Percentiles rank a stretch among this genome's conserved stretches.
Conservation (phyloP, 179 eudicot species). For the Gypsophila paniculata region DNA sequence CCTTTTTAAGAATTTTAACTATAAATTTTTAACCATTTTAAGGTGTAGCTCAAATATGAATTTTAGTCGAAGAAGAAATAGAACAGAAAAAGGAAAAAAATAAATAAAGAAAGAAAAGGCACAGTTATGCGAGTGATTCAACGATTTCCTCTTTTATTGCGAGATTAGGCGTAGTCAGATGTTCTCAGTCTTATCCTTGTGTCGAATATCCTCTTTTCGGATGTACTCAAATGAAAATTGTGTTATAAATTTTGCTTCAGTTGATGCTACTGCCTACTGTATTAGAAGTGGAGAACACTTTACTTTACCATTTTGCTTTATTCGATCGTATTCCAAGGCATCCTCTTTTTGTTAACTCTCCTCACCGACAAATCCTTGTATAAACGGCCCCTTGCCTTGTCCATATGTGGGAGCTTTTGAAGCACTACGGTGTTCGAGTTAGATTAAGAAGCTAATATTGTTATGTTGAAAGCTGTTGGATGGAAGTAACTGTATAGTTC, state of each 20-base stretch:
- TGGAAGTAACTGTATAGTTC: no score
- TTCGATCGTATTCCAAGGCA: no score
- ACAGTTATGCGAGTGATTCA: no score
- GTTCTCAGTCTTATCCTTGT: neutral
- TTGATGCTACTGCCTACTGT: no score
- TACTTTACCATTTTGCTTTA: neutral
- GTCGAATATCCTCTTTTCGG: neutral
- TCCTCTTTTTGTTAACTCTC: no score
- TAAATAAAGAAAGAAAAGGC: no score
- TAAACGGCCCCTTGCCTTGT: no score
- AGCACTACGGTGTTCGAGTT: neutral
- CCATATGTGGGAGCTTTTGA: neutral
- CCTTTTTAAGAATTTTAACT: no score
- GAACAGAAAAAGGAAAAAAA: no score
- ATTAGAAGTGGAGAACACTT: neutral
- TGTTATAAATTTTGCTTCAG: neutral
- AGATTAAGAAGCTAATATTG: neutral
- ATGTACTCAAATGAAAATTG: neutral
- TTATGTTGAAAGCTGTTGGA: neutral
- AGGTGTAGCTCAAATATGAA: neutral
- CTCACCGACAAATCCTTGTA: no score
- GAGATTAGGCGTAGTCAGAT: neutral
- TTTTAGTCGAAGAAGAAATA: neutral
- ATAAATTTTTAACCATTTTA: no score
- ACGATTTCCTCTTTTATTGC: neutral